Evolutionary conservation across 2,329 filamentous ascomycete genomes (phyloP).

Genomic region (Hirsutella rhossiliensis): DNA sequence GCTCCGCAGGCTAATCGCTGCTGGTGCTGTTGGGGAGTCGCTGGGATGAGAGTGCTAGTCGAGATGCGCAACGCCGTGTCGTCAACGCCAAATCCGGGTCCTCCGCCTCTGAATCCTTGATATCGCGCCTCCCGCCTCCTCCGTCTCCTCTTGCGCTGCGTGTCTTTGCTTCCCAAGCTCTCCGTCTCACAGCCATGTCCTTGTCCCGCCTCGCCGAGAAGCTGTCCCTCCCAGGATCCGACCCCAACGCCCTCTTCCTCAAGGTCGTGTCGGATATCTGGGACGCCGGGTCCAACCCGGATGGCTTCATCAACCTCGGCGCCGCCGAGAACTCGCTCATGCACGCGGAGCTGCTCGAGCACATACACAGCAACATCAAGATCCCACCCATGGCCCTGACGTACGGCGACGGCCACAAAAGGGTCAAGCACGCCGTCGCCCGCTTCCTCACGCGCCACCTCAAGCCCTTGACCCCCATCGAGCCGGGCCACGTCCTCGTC

Average conservation of each 20-base stretch:
- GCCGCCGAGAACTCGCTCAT: constrained; percentile 41
- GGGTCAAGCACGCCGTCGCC: constrained; percentile 17
- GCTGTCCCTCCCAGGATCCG: constrained; percentile 13
- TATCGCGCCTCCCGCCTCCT: too few relatives aligned
- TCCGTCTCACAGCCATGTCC: constrained; percentile 2
- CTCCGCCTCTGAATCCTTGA: too few relatives aligned
- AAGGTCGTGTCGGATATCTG: constrained; percentile 32
- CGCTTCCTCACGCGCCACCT: constrained; percentile 24
- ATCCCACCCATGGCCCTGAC: constrained; percentile 20
- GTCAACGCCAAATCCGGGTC: too few relatives aligned
- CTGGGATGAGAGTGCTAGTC: too few relatives aligned
- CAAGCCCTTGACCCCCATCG: constrained; percentile 13
- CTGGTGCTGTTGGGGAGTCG: too few relatives aligned
- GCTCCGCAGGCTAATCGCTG: background rate
- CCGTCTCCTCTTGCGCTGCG: too few relatives aligned
- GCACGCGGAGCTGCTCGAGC: constrained; percentile 30
- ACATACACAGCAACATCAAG: constrained; percentile 25
- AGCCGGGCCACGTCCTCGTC: constrained; percentile 20
- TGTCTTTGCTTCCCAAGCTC: too few relatives aligned
- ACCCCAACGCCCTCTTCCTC: constrained; percentile 19
- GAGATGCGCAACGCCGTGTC: too few relatives aligned
- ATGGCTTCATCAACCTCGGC: constrained; percentile 36
- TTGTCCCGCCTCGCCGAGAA: constrained; percentile 16
- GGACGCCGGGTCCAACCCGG: constrained; percentile 24
- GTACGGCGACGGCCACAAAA: constrained; percentile 28